Evolutionary conservation across 768 basidiomycete genomes (phyloP).

Genomic region (Calocera viscosa): DNA sequence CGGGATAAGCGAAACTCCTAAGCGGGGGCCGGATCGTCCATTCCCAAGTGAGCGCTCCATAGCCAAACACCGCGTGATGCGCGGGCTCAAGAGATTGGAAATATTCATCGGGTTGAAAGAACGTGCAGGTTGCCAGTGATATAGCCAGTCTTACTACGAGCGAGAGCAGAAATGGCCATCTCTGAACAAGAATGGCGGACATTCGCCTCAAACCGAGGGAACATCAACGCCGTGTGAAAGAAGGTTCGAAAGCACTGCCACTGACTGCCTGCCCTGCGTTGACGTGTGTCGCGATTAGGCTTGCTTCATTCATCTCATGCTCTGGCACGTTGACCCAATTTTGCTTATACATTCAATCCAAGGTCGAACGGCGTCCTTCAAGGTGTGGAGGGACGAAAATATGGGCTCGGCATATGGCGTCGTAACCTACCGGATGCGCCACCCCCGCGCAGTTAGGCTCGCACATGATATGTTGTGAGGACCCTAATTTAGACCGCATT

Average conservation of each 20-base stretch:
- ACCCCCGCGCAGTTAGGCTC: neutral
- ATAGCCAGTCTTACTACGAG: constrained; percentile 23
- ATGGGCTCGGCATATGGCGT: no score
- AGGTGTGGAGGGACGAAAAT: neutral
- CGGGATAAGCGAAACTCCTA: constrained; percentile 70
- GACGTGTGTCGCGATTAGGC: no score
- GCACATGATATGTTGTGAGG: neutral
- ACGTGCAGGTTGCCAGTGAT: constrained; percentile 62
- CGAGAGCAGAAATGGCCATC: constrained; percentile 17
- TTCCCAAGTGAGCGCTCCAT: constrained; percentile 92
- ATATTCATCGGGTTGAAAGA: constrained; percentile 96
- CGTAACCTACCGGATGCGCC: no score
- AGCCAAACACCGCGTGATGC: constrained; percentile 76
- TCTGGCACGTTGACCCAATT: neutral
- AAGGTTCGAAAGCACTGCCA: neutral
- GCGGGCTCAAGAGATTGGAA: constrained; percentile 92
- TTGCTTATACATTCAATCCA: neutral
- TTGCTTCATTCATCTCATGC: no score
- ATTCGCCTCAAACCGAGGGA: neutral
- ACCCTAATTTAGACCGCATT: neutral
- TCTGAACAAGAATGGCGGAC: neutral
- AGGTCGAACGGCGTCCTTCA: neutral
- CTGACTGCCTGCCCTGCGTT: neutral
- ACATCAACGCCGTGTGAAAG: neutral
- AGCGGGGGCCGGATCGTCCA: constrained; percentile 64